Evolutionary conservation across 768 basidiomycete genomes (phyloP), one percentile per base, ranked within the genome.

Genomic region (Strobilomyces confusus): DNA sequence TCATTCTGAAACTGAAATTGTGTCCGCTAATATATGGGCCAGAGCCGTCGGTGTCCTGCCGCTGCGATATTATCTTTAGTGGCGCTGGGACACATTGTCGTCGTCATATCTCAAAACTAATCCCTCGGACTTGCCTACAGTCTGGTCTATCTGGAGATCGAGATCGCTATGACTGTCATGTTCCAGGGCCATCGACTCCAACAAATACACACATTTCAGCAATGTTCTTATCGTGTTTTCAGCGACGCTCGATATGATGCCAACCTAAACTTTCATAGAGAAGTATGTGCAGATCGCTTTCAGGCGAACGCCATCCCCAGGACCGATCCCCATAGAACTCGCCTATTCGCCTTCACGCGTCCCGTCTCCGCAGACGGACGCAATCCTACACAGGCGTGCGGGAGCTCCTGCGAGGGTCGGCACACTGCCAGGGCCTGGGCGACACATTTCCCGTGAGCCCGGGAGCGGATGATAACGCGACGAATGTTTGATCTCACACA

Each of bases 221-320:
- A 62, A 77, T 42, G 55, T 80, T 14, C 61, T 80, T 32, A 60
- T 80, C 44, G 76, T 79, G 9, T 80, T 80, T 80, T 80, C 52
- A 79, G 77, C 44, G 78, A 80, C 51, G 61, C 75, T 22, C 63
- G 78, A 42, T 80, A 80, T 48, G 68, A 77, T 57, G 65, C 63
- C 30, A 78, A 80, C 52, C 55, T 79, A 23, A 78, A 80, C 52
- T 74, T 64, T 52, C 75, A 80, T 53, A 69, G 63, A 52, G 73
- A 76, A 59, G 75, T 77, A 5, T 80, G 80, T 48, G 63, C 70
- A 9, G 70, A 72, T 48, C 78, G 72, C 65, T 80, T 80, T 56
- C 78, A n/a, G n/a, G n/a, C n/a, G n/a, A n/a, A n/a, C n/a, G n/a
- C n/a, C n/a, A n/a, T n/a, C n/a, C n/a, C n/a, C n/a, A n/a, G n/a